Conservation (phyloP, 2,329 filamentous ascomycete genomes). For the Stachybotrys chlorohalonatus region DNA sequence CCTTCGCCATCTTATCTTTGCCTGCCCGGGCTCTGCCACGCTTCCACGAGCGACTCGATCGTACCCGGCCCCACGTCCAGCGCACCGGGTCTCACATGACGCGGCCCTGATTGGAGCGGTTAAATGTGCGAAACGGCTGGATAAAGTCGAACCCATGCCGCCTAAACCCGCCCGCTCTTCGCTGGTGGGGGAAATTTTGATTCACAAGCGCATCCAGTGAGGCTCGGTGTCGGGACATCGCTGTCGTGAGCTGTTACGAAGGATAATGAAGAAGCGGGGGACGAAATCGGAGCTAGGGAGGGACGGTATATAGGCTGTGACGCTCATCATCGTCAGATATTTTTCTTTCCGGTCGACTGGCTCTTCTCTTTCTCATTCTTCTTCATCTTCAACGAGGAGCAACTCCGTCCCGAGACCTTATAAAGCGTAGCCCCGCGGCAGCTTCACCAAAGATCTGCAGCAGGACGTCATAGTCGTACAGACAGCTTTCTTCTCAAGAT, state of each 20-base stretch:
- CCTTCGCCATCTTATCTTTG: too few relatives aligned
- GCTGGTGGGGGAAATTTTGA: neutral
- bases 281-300: neutral
- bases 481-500: slow-evolving; percentile 6
- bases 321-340: neutral
- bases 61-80: neutral
- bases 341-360: neutral
- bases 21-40: neutral
- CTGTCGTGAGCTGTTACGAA: neutral
- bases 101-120: neutral
- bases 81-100: neutral
- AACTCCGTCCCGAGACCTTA: neutral
- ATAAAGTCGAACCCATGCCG: neutral
- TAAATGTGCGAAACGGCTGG: neutral
- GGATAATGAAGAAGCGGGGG: neutral
- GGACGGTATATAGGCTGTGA: neutral
- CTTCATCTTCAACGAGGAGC: neutral
- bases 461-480: neutral
- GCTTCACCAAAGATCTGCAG: neutral
- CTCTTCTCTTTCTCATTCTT: neutral
- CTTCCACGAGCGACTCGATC: neutral
- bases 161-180: neutral
- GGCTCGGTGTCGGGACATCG: neutral
- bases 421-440: neutral
- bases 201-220: neutral